A percentile compares a stretch with the other conserved stretches of the same genome.
Evolutionary conservation across 192 early-diverging fungal genomes (phyloP).

Genomic region (Mycoemilia scoparia): DNA sequence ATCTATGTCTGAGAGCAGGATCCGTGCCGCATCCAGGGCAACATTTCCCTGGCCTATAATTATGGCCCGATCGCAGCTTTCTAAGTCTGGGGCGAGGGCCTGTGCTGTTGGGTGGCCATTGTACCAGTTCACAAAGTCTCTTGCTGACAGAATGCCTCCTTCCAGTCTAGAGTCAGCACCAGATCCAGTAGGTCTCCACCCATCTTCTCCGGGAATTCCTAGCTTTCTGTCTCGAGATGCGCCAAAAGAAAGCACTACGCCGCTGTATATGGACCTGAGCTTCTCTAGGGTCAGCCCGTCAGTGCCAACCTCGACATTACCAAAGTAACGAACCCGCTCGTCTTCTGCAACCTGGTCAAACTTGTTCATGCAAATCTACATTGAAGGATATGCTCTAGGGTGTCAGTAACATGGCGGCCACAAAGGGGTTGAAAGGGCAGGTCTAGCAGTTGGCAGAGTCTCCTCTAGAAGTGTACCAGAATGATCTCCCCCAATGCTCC

Average conservation of each 20-base stretch:
- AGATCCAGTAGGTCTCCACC: no score
- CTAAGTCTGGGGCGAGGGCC: slow-evolving; percentile 40
- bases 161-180: no score
- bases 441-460: no score
- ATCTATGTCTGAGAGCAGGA: slow-evolving; percentile 54
- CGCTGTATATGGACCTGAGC: slow-evolving; percentile 46
- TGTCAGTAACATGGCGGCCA: no score
- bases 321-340: slow-evolving; percentile 54
- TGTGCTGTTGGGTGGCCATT: slow-evolving; percentile 67
- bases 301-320: slow-evolving; percentile 54
- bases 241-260: slow-evolving; percentile 72
- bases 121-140: slow-evolving; percentile 88
- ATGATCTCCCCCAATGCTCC: no score
- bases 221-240: slow-evolving; percentile 54
- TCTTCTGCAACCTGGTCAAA: slow-evolving; percentile 63
- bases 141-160: slow-evolving; percentile 47
- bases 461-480: no score
- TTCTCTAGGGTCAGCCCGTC: slow-evolving; percentile 28
- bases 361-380: slow-evolving; percentile 47
- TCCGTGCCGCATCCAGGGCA: slow-evolving; percentile 76
- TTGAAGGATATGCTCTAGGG: slow-evolving; percentile 51
- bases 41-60: slow-evolving; percentile 92
- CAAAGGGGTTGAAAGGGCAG: no score
- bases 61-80: slow-evolving; percentile 48
- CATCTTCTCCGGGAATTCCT: slow-evolving; percentile 47